phyloP scores from a whole-genome alignment of 2,329 filamentous ascomycete genomes.

The Paraphoma sp. region DNA sequence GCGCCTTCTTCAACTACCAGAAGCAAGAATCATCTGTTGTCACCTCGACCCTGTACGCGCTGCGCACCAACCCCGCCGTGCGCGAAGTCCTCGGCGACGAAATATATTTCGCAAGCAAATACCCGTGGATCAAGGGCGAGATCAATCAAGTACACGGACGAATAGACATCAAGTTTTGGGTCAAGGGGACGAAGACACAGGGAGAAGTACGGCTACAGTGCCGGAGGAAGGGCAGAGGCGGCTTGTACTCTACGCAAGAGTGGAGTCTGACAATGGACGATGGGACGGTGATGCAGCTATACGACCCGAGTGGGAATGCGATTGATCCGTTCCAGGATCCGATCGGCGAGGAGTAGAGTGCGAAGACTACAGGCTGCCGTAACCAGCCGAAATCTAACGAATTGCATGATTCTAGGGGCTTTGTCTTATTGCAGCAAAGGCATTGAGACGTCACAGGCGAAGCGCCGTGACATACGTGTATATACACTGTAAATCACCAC shows the following conservation, averaged over 20 bases:
- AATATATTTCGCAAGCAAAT: slow-evolving; percentile 57
- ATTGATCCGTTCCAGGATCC: slow-evolving; percentile 67
- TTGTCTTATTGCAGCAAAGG: too few species aligned
- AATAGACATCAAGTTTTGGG: slow-evolving; percentile 86
- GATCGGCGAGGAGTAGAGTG: slow-evolving; percentile 26
- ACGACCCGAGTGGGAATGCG: slow-evolving; percentile 64
- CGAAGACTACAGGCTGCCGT: too few species aligned
- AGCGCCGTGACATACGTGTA: slow-evolving; percentile 20
- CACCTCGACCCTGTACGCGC: slow-evolving; percentile 87
- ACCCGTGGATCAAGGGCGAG: slow-evolving; percentile 63
- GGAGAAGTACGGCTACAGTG: slow-evolving; percentile 84
- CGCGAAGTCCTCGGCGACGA: slow-evolving; percentile 80
- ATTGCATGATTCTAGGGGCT: too few species aligned
- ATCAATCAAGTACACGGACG: slow-evolving; percentile 93
- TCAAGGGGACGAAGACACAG: slow-evolving; percentile 75
- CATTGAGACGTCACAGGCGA: neutral
- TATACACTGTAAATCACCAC: slow-evolving; percentile 17
- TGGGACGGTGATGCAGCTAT: slow-evolving; percentile 74
- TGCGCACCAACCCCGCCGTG: slow-evolving; percentile 79
- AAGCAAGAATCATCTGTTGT: slow-evolving; percentile 84
- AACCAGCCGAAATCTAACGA: too few species aligned
- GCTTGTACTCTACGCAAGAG: slow-evolving; percentile 84
- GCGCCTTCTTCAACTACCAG: slow-evolving; percentile 99
- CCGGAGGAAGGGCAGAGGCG: slow-evolving; percentile 70
- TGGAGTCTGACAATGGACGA: slow-evolving; percentile 81